A percentile compares a stretch with the other conserved stretches of the same genome.
phyloP scores from a whole-genome alignment of 306 rosid genomes.

The Prunus salicina region DNA sequence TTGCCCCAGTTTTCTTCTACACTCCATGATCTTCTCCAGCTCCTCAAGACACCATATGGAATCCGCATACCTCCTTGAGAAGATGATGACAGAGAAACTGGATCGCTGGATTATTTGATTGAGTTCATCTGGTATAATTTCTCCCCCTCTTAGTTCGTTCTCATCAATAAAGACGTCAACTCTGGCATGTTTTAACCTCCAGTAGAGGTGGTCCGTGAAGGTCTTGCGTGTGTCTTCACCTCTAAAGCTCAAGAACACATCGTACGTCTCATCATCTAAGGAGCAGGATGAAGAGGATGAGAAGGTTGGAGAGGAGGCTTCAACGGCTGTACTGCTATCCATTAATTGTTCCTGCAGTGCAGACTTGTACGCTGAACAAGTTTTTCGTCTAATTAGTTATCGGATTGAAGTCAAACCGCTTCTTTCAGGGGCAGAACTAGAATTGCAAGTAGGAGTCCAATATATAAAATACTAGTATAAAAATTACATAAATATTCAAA shows the following conservation, averaged over 20 bases:
- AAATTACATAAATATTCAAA: no score
- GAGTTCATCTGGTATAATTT: background rate
- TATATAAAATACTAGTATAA: no score
- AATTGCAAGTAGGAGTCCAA: no score
- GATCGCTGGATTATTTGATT: background rate
- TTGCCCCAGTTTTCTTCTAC: background rate
- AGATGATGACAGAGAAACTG: background rate
- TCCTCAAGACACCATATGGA: constrained; percentile 6
- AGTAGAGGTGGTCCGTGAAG: background rate
- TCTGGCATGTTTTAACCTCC: background rate
- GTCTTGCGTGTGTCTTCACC: background rate
- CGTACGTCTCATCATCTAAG: background rate
- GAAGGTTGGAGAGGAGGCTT: background rate
- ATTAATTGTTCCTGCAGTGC: background rate
- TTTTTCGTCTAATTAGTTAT: background rate
- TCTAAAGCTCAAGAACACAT: background rate
- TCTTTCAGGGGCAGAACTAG: no score
- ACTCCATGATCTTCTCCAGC: background rate
- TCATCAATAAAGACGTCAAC: background rate
- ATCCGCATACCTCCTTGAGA: background rate
- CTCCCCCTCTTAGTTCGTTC: background rate
- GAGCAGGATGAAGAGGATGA: background rate
- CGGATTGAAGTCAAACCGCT: background rate
- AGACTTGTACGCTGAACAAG: no score
- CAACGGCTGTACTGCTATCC: background rate